phyloP scores from a whole-genome alignment of 768 basidiomycete species.

The Crepidotus variabilis region DNA sequence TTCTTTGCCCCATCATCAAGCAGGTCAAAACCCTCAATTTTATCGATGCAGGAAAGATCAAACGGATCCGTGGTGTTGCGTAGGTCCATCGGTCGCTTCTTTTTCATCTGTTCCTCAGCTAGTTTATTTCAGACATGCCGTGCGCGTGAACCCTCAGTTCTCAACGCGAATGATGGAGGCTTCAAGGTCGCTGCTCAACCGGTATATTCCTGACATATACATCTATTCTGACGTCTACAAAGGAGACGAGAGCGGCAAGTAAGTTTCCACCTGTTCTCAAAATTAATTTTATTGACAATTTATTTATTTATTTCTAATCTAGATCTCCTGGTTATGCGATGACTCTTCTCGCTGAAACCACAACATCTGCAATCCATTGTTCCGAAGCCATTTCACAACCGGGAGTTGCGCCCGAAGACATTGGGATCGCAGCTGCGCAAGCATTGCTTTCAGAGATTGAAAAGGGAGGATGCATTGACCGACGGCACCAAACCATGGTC shows the following conservation, averaged over 20 bases:
- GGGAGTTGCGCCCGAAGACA: constrained; percentile 87
- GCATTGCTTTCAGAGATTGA: constrained; percentile 75
- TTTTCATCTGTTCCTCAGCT: neutral
- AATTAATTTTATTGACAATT: neutral
- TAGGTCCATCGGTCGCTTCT: constrained; percentile 37
- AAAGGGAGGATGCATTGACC: constrained; percentile 86
- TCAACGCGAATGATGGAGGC: constrained; percentile 98
- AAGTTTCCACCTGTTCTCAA: constrained; percentile 24
- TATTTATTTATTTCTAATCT: neutral
- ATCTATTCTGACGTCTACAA: constrained; percentile 98
- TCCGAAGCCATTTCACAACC: constrained; percentile 83
- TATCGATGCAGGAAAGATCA: constrained; percentile 86
- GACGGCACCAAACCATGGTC: constrained; percentile 82
- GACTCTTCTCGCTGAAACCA: constrained; percentile 87
- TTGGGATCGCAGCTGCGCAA: constrained; percentile 79
- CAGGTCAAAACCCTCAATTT: constrained; percentile 93
- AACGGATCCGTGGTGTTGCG: constrained; percentile 94
- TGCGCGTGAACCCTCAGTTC: constrained; percentile 95
- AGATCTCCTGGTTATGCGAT: constrained; percentile 97
- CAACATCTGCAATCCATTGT: constrained; percentile 84
- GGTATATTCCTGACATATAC: constrained; percentile 97
- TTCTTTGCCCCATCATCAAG: constrained; percentile 89
- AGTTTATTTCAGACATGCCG: constrained; percentile 68
- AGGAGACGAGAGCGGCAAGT: constrained; percentile 97
- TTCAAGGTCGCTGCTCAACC: constrained; percentile 87